These are phyloP conservation scores for Moesziomyces sp. DNA, from an alignment of 1,284 basidiomycete genomes.

Conservation along the genomic window DNA sequence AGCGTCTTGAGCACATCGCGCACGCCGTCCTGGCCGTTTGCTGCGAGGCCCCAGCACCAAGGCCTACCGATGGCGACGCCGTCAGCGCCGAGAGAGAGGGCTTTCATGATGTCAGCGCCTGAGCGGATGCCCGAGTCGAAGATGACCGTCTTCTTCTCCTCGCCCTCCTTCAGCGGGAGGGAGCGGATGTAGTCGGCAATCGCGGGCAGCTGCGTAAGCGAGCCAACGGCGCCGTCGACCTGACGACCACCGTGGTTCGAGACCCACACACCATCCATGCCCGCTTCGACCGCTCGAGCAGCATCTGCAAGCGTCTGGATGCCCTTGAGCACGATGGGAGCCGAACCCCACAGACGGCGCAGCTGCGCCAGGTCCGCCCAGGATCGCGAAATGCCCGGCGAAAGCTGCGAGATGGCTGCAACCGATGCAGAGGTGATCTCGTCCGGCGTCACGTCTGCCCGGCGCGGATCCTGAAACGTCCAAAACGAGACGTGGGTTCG, in stretches of 20 bases:
- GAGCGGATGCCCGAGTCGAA: slow-evolving; percentile 61
- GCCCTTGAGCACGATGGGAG: slow-evolving; percentile 63
- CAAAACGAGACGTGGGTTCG: not conserved
- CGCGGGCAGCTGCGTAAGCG: slow-evolving; percentile 48
- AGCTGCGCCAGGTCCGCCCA: slow-evolving; percentile 58
- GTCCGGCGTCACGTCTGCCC: slow-evolving; percentile 46
- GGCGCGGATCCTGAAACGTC: slow-evolving; percentile 32
- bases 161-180: slow-evolving; percentile 18
- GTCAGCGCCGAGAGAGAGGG: slow-evolving; percentile 60
- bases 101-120: slow-evolving; percentile 62
- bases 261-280: slow-evolving; percentile 63
- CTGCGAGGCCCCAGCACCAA: slow-evolving; percentile 59
- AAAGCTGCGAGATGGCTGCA: slow-evolving; percentile 54
- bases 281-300: slow-evolving; percentile 51
- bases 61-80: slow-evolving; percentile 62
- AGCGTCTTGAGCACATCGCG: slow-evolving; percentile 52
- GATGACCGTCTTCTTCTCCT: slow-evolving; percentile 52
- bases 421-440: slow-evolving; percentile 51
- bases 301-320: slow-evolving; percentile 58
- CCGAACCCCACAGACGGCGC: slow-evolving; percentile 55
- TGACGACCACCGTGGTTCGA: slow-evolving; percentile 65
- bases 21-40: slow-evolving; percentile 59
- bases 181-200: slow-evolving; percentile 49
- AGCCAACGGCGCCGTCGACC: slow-evolving; percentile 59
- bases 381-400: slow-evolving; percentile 52